Percentiles rank a stretch among this genome's conserved stretches.
Conservation (phyloP, 345 rosid species). For the Pistacia vera region DNA sequence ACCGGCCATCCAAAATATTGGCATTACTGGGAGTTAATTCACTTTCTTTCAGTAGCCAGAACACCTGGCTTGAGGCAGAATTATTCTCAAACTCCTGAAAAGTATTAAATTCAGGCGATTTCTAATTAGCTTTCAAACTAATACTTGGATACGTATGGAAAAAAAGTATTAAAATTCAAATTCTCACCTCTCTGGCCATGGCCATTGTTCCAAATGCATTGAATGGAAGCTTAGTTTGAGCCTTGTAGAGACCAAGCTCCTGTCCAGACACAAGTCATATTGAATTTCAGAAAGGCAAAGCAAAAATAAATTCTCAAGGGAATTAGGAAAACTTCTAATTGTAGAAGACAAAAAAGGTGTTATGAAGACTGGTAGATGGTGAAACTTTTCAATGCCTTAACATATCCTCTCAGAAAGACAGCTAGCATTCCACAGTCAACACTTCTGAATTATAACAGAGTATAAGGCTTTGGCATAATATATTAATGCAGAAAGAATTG, state of each 20-base stretch:
- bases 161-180: not conserved
- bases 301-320: not conserved
- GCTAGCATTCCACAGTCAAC: not conserved
- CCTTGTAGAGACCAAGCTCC: constrained; percentile 98
- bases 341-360: not conserved
- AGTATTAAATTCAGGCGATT: not conserved
- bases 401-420: not conserved
- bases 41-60: constrained; percentile 97
- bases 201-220: constrained; percentile 99
- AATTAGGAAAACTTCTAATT: not conserved
- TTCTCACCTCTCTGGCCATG: constrained; percentile 97
- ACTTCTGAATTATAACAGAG: not conserved
- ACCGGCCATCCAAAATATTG: constrained; percentile 96
- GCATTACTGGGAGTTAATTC: constrained; percentile 97
- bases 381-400: not conserved
- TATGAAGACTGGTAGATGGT: not conserved
- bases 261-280: constrained; percentile 26
- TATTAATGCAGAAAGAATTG: not conserved
- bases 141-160: not conserved
- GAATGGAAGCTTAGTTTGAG: constrained; percentile 96
- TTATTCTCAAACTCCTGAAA: constrained; percentile 91
- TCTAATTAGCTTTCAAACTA: not conserved
- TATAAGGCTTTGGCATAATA: not conserved
- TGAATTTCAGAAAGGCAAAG: not conserved
- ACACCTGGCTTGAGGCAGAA: constrained; percentile 93